Conservation (phyloP, 2,329 filamentous ascomycete genomes). For the Dothistroma septosporum region DNA sequence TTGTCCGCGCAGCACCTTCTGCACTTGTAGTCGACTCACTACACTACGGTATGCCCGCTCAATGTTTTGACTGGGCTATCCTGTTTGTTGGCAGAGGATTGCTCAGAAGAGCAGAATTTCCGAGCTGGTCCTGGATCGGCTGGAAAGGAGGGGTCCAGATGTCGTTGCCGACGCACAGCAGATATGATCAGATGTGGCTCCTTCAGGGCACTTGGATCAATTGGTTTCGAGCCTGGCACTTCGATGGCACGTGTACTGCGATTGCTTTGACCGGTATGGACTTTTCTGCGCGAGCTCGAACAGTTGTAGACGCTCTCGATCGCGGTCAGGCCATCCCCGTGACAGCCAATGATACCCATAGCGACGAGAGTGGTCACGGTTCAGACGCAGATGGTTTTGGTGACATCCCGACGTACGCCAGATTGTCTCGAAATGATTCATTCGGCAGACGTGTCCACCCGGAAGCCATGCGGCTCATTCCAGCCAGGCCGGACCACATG, state of each 20-base stretch:
- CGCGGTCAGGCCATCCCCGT: background rate
- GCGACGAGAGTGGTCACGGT: background rate
- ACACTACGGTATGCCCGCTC: background rate
- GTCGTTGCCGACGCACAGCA: background rate
- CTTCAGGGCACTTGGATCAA: background rate
- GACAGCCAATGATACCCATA: background rate
- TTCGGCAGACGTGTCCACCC: background rate
- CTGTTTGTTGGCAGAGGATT: background rate
- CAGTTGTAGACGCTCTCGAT: background rate
- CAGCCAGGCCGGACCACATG: background rate
- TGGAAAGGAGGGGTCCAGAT: background rate
- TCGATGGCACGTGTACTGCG: background rate
- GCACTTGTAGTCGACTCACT: background rate
- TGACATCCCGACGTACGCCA: background rate
- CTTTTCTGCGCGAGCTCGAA: background rate
- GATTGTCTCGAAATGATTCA: background rate
- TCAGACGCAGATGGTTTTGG: background rate
- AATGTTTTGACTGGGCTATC: constrained; percentile 1
- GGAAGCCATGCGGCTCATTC: background rate
- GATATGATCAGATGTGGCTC: background rate
- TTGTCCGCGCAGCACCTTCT: background rate
- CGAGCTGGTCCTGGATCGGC: background rate
- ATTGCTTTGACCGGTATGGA: background rate
- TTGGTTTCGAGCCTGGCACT: background rate
- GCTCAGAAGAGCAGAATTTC: background rate